Evolutionary conservation across 352 stramenopile species (phyloP).

Genomic region (Pythium volutum): DNA sequence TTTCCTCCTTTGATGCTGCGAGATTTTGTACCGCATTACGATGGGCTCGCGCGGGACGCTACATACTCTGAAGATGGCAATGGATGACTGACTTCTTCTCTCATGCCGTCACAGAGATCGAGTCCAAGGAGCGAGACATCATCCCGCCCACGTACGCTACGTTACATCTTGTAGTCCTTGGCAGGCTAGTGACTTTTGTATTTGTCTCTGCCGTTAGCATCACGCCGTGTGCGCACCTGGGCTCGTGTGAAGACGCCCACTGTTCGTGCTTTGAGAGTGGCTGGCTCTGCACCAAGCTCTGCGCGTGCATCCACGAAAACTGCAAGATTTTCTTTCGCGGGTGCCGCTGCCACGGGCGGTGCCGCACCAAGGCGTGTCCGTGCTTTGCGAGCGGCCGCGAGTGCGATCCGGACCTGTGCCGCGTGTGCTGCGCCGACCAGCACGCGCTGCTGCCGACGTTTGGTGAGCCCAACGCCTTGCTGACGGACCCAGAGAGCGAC

Average conservation of each 20-base stretch:
- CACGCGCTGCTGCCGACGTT: constrained; percentile 10
- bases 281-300: constrained; percentile 92
- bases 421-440: constrained; percentile 62
- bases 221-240: constrained; percentile 83
- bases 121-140: constrained; percentile 18
- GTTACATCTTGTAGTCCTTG: background rate
- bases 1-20: constrained; percentile 24
- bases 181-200: background rate
- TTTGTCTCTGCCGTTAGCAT: constrained; percentile 43
- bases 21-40: too few relatives aligned
- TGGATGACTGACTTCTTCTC: background rate
- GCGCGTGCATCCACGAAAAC: constrained; percentile 65
- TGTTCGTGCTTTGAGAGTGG: constrained; percentile 87
- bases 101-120: constrained; percentile 11
- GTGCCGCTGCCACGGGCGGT: constrained; percentile 87
- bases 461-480: background rate
- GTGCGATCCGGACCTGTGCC: constrained; percentile 93
- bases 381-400: constrained; percentile 90
- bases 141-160: constrained; percentile 15
- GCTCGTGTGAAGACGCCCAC: constrained; percentile 75
- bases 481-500: constrained; percentile 8
- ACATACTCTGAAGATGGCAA: constrained; percentile 1
- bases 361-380: constrained; percentile 82
- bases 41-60: constrained; percentile 19
- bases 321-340: constrained; percentile 89